These are phyloP conservation scores for Exutisphaerella laricina DNA, from an alignment of 2,329 filamentous ascomycete genomes.

Conservation along the genomic window DNA sequence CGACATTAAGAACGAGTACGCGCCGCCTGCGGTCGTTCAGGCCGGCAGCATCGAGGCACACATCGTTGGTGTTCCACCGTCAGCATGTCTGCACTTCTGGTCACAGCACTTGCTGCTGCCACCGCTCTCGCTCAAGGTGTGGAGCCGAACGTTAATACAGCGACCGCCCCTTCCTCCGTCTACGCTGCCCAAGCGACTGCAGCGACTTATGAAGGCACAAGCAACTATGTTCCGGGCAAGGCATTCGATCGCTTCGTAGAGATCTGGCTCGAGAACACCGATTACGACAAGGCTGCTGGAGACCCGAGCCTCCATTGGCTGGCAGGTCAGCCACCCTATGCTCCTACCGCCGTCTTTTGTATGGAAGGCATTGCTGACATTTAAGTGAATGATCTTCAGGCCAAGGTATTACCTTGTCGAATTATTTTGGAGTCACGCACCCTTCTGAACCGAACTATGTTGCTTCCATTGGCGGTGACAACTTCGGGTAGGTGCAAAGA, in stretches of 20 bases:
- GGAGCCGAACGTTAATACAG: slow-evolving; percentile 38
- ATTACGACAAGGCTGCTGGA: slow-evolving; percentile 57
- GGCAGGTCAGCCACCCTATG: too few species aligned
- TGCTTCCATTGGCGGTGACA: slow-evolving; percentile 62
- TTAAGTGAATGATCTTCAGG: too few species aligned
- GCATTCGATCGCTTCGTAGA: slow-evolving; percentile 66
- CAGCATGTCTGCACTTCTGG: slow-evolving; percentile 2
- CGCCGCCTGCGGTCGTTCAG: too few species aligned
- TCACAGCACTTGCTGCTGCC: slow-evolving; percentile 28
- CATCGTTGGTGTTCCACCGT: too few species aligned
- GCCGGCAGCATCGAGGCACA: too few species aligned
- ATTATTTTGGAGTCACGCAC: slow-evolving; percentile 46
- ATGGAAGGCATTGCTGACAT: too few species aligned
- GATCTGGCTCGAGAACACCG: slow-evolving; percentile 74
- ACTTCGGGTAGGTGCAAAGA: too few species aligned
- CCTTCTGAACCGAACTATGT: slow-evolving; percentile 69
- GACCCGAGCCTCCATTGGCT: slow-evolving; percentile 58
- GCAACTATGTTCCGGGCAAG: slow-evolving; percentile 58
- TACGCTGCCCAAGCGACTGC: slow-evolving; percentile 56
- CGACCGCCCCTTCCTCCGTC: slow-evolving; percentile 49
- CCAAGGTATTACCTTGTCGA: slow-evolving; percentile 58
- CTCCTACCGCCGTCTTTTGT: too few species aligned
- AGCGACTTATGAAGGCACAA: slow-evolving; percentile 55
- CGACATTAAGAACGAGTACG: too few species aligned
- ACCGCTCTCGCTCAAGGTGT: slow-evolving; percentile 25